Conservation (phyloP, 495 filamentous ascomycete genomes). For the Cairneyella variabilis region DNA sequence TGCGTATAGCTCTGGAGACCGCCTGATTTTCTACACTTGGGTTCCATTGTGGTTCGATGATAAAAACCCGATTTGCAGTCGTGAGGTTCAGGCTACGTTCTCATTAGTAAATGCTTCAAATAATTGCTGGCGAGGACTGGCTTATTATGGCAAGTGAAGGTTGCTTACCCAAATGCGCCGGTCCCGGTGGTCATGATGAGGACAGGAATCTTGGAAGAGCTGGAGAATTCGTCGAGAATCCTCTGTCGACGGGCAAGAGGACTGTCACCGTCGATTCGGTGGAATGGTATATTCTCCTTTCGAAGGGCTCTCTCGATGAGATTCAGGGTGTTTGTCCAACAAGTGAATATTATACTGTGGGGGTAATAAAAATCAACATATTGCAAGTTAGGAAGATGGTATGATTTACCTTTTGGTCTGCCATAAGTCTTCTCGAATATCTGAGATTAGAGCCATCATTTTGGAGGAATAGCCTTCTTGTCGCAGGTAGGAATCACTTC, state of each 20-base stretch:
- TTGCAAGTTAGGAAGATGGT: background rate
- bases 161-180: slow-evolving; percentile 42
- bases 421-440: background rate
- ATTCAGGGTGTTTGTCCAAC: slow-evolving; percentile 42
- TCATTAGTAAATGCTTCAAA: background rate
- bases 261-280: slow-evolving; percentile 36
- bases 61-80: slow-evolving; percentile 38
- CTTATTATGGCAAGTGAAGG: background rate
- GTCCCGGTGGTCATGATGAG: slow-evolving; percentile 50
- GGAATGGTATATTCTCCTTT: slow-evolving; percentile 25
- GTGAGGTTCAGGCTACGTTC: slow-evolving; percentile 42
- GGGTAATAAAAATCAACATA: background rate
- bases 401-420: background rate
- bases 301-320: slow-evolving; percentile 28
- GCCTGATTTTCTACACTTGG: slow-evolving; percentile 50
- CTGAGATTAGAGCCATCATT: background rate
- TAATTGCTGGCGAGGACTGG: background rate
- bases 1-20: slow-evolving; percentile 39
- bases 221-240: slow-evolving; percentile 31
- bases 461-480: slow-evolving; percentile 2
- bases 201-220: slow-evolving; percentile 24
- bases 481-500: slow-evolving; percentile 3
- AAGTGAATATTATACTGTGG: slow-evolving; percentile 48
- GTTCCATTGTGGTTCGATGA: slow-evolving; percentile 54
- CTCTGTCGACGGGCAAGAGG: slow-evolving; percentile 25